Percentiles rank a stretch among this genome's conserved stretches.
Evolutionary conservation across 2,329 filamentous ascomycete genomes (phyloP).

Genomic region (Hypoxylon sp.): DNA sequence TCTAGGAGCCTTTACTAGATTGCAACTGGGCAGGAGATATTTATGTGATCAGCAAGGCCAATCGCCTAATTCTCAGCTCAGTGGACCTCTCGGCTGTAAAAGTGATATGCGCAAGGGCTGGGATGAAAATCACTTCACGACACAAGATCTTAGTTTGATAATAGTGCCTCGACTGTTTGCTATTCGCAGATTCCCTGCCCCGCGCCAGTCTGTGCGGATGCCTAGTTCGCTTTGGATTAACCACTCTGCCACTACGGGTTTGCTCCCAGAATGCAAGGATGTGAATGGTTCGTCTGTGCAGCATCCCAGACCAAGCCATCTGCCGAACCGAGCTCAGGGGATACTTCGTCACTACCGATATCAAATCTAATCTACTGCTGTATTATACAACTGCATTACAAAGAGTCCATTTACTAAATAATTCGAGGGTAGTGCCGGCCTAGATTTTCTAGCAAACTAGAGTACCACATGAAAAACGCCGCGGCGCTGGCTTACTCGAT

Average conservation of each 20-base stretch:
- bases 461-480: slow-evolving; percentile 9
- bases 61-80: not conserved
- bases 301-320: slow-evolving; percentile 2
- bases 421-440: not conserved
- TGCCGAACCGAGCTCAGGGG: slow-evolving; percentile 6
- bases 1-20: not conserved
- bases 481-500: not conserved
- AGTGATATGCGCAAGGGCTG: slow-evolving; percentile 11
- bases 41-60: slow-evolving; percentile 7
- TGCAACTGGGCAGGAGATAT: slow-evolving; percentile 1
- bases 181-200: slow-evolving; percentile 15
- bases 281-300: slow-evolving; percentile 18
- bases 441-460: not conserved
- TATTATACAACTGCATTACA: not conserved
- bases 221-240: slow-evolving; percentile 29
- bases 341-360: slow-evolving; percentile 12
- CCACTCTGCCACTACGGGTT: too few species aligned
- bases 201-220: slow-evolving; percentile 31
- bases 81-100: slow-evolving; percentile 16
- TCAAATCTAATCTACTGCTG: slow-evolving; percentile 4
- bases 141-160: slow-evolving; percentile 5
- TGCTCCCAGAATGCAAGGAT: slow-evolving; percentile 32
- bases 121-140: slow-evolving; percentile 6
- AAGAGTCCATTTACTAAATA: slow-evolving; percentile 1
- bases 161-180: slow-evolving; percentile 1